A percentile compares a stretch with the other conserved stretches of the same genome.
These are phyloP conservation scores for Coemansia umbellata DNA, from an alignment of 192 early-diverging fungal genomes.

Conservation along the genomic window DNA sequence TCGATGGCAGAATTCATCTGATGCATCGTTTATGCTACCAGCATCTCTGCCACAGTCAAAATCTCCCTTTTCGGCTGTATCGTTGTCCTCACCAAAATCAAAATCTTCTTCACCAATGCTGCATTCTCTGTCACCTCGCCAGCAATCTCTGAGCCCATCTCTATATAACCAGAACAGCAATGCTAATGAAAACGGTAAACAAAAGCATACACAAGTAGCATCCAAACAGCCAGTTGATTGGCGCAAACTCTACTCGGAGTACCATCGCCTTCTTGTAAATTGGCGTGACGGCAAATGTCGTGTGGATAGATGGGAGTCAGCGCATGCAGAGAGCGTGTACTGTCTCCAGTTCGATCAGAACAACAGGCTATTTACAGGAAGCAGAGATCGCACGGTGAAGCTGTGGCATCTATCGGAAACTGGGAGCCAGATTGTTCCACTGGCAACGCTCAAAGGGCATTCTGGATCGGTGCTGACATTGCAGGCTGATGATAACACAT, in stretches of 20 bases:
- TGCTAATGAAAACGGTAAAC: too few species aligned
- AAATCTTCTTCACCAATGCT: neutral
- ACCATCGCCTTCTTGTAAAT: conserved; percentile 61
- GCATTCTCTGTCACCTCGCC: neutral
- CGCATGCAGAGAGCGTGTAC: conserved; percentile 85
- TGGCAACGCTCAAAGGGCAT: conserved; percentile 67
- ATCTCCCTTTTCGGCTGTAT: neutral
- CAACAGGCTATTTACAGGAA: conserved; percentile 66
- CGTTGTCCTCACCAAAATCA: too few species aligned
- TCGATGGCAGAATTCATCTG: neutral
- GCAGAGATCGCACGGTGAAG: conserved; percentile 67
- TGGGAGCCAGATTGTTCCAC: conserved; percentile 31
- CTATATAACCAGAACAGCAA: too few species aligned
- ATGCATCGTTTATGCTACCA: neutral
- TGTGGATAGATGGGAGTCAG: conserved; percentile 57
- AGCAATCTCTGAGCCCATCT: too few species aligned
- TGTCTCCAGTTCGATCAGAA: conserved; percentile 71
- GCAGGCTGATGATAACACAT: conserved; percentile 65
- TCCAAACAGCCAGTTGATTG: conserved; percentile 56
- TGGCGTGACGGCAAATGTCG: conserved; percentile 67
- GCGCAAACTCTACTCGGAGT: conserved; percentile 68
- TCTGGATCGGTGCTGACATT: conserved; percentile 79
- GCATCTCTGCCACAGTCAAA: neutral
- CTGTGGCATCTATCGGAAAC: conserved; percentile 72
- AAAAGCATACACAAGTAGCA: neutral